Percentiles rank a stretch among this genome's conserved stretches.
Conservation (phyloP, 2,329 filamentous ascomycete species). For the Pestalotiopsis sp. region DNA sequence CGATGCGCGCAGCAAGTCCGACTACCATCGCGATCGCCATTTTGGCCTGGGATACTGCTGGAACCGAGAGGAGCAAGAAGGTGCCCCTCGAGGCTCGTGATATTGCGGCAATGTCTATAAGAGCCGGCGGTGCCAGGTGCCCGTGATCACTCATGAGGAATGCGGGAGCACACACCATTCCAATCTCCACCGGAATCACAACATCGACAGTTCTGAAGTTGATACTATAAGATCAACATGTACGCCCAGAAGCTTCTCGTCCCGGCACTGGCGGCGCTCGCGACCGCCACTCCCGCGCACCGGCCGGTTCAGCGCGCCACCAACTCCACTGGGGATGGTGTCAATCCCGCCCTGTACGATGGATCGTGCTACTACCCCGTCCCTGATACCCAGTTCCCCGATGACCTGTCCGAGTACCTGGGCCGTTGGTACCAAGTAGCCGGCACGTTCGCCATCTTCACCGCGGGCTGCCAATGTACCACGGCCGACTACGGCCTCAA, state of each 20-base stretch:
- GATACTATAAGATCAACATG: background rate
- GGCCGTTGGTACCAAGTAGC: conserved; percentile 23
- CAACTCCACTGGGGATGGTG: background rate
- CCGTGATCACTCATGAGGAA: background rate
- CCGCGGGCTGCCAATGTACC: conserved; percentile 19
- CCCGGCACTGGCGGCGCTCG: background rate
- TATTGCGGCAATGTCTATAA: background rate
- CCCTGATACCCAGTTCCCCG: conserved; percentile 18
- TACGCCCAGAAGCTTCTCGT: background rate
- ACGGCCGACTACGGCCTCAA: conserved; percentile 22
- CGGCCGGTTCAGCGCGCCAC: background rate
- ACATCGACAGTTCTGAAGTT: background rate
- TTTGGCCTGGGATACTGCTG: background rate
- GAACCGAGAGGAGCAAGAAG: background rate
- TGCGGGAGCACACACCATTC: background rate
- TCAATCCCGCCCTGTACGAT: conserved; percentile 14
- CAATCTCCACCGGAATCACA: background rate
- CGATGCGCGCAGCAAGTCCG: background rate
- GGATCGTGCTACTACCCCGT: conserved; percentile 22
- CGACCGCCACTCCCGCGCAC: background rate
- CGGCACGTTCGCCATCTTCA: conserved; percentile 19
- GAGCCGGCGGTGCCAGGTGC: background rate
- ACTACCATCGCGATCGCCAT: background rate
- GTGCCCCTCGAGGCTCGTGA: background rate
- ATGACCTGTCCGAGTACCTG: conserved; percentile 18